Evolutionary conservation across 2,329 filamentous ascomycete genomes (phyloP), one percentile per base, ranked within the genome.

Genomic region (Sphaerulina musiva): DNA sequence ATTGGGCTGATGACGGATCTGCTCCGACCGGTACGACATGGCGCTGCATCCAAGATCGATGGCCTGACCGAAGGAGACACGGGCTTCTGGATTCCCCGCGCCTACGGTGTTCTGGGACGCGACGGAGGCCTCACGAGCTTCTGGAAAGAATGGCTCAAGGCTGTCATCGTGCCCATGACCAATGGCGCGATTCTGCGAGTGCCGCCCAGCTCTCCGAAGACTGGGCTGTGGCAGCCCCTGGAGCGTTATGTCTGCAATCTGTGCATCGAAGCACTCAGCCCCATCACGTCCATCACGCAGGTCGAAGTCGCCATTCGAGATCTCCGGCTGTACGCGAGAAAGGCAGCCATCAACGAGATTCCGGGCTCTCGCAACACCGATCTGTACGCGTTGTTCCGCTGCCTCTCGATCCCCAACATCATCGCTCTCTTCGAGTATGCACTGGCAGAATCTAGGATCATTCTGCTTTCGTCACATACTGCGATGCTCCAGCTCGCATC

Each of bases 71-170:
- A 95, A 61, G 91, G 92, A 42, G 93, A 97, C 69, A 96, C 89
- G 50, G 93, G 92, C 2, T 84, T 97, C 56, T 98, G 93, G 93
- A 90, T 89, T 48, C 93, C 93, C 14, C 81, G 93, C 60, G 90
- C 92, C 1, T 98, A 95, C 68, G 93, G 93, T 55, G 85, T 98
- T 58, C 78, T 98, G 58, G 93, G 93, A 34, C 81, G 88, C 58
- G 93, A 98, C 68, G 78, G 79, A 10, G 85, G 83, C 56, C 81
- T 95, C 73, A 90, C 91, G 60, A 82, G 84, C 32, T 97, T 98
- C 73, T 98, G 92, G 91, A 97, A 97, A 71, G 93, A 98, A 70
- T 98, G 93, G 93, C 80, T 98, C 46, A 86, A 89, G 71, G 91
- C 92, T 6, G 81, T 97, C 8, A 78, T 93, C n/a, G 89, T 95